Base-by-base conservation (phyloP, 371 early-diverging fungal species). In the Lichtheimia corymbifera region DNA sequence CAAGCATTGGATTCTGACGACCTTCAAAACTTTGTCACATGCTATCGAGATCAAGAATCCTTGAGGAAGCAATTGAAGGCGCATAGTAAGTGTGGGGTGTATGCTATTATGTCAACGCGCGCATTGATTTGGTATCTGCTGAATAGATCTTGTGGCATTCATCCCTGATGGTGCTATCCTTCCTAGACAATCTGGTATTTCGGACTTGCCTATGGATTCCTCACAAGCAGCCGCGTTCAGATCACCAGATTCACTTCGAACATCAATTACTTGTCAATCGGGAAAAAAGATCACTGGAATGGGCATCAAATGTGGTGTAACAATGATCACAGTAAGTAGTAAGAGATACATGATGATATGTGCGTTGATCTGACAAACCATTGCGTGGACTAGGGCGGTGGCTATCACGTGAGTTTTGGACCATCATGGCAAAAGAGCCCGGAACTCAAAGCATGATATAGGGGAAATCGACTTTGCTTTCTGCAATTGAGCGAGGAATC, bases 391-490 rank as follows among this genome's bases (percentile, higher is more conserved):
- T 45, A 63, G 64, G 85, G 85, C 43, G 85, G 84, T 35, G 84
- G 84, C 14, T 84, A 80, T 42, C 82, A 84, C 55, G 64, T 57
- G 52, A 27, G 58, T 53, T 17, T 53, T 24, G 5, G 35, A 35
- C 35, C 35, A 5, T 35, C 9, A 11, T 35, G 2, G 5, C 9
- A 9, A 35, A 35, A 35, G 35, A 35, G 5, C 4, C 9, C 9
- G 35, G 9, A 35, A 35, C 35, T 35, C 35, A 35, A 35, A 35
- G 11, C 11, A 35, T 35, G 2, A 35, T 35, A 15, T 25, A 62
- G 63, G 85, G 85, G 11, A 84, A 84, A 55, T 79, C 80, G 12
- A 84, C 85, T 1, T 64, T 84, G 6, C 69, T 84, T 7, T 68
- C 80, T 50, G 77, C 83, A 1, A 52, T 84, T 1, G 72, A 82